Base-by-base conservation (phyloP, 371 early-diverging fungal genomes). In the Mortierella sp. region DNA sequence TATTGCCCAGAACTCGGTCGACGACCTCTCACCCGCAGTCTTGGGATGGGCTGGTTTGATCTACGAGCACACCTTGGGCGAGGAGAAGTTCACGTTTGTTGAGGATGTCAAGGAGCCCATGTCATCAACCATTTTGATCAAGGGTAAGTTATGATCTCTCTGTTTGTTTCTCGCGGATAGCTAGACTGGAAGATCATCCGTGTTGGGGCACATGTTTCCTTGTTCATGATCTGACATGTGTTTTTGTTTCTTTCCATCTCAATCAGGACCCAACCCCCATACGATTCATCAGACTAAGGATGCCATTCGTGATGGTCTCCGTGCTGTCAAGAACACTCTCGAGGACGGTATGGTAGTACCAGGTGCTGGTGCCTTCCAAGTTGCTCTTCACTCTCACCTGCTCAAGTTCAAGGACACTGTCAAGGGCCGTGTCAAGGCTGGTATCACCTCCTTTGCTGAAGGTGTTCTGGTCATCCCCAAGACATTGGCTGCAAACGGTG, bases 81-180 rank as follows among this genome's bases (percentile, higher is more conserved):
- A 99, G 84, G 98, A 99, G 60, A 99, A 99, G 87, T 99, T 92
- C 82, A 99, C 99, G 9, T 99, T 99, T 83, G 89, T 99, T 53
- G 99, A 99, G 84, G 99, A 99, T 67, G 97, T 97, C 75, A 85
- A 91, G 79, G 90, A 94, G 72, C 97, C 99, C 32, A 87, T 88
- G 71, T 94, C 97, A 54, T 97, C 98, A 50, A 99, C 99, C 19
- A 86, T 99, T 62, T 84, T 99, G 57, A 89, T 99, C 80, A 97
- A 97, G 84, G 99, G 95, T 67, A 72, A n/a, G 55, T 43, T 11
- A 34, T 8, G 0, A 0, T 26, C 1, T 44, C n/a, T n/a, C n/a
- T n/a, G n/a, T n/a, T n/a, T n/a, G n/a, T n/a, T n/a, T n/a, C n/a
- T n/a, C n/a, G n/a, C n/a, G n/a, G n/a, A n/a, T n/a, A n/a, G n/a